Evolutionary conservation across 768 basidiomycete species (phyloP).

Genomic region (Candolleomyces aberdarensis): DNA sequence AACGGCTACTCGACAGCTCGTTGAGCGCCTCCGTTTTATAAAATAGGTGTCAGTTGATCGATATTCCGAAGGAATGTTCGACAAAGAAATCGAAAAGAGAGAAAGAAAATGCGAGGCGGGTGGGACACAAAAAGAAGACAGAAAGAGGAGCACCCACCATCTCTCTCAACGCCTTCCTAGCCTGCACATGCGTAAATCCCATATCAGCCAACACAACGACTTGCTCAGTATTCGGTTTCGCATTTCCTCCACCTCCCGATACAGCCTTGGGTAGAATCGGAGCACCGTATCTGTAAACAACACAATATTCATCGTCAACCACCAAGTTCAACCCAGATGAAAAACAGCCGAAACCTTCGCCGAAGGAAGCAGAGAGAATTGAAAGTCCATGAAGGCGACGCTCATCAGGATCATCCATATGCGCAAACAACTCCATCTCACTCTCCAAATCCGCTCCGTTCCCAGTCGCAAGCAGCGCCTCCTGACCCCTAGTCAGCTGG

Average conservation of each 20-base stretch:
- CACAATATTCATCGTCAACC: neutral
- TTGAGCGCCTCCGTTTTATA: conserved; percentile 68
- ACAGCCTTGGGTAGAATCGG: conserved; percentile 48
- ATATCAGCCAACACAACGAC: conserved; percentile 79
- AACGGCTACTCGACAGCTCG: conserved; percentile 90
- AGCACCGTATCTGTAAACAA: conserved; percentile 70
- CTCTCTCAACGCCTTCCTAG: conserved; percentile 80
- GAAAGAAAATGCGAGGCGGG: neutral
- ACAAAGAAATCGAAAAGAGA: neutral
- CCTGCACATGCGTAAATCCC: conserved; percentile 87
- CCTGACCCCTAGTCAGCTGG: conserved; percentile 79
- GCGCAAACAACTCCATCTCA: conserved; percentile 93
- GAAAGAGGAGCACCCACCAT: conserved; percentile 52
- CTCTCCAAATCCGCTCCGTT: conserved; percentile 60
- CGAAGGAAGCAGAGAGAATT: neutral
- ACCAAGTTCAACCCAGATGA: too few species aligned
- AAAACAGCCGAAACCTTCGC: neutral
- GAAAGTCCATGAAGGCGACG: neutral
- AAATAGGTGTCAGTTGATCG: neutral
- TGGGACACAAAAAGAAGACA: neutral
- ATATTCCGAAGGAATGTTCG: too few species aligned
- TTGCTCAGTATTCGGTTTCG: conserved; percentile 67
- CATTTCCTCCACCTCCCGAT: neutral
- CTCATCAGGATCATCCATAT: conserved; percentile 83
- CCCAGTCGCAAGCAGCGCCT: conserved; percentile 87